Evolutionary conservation across 768 basidiomycete species (phyloP), one percentile per base, ranked within the genome.

Genomic region (Nevesoporus exiguus): DNA sequence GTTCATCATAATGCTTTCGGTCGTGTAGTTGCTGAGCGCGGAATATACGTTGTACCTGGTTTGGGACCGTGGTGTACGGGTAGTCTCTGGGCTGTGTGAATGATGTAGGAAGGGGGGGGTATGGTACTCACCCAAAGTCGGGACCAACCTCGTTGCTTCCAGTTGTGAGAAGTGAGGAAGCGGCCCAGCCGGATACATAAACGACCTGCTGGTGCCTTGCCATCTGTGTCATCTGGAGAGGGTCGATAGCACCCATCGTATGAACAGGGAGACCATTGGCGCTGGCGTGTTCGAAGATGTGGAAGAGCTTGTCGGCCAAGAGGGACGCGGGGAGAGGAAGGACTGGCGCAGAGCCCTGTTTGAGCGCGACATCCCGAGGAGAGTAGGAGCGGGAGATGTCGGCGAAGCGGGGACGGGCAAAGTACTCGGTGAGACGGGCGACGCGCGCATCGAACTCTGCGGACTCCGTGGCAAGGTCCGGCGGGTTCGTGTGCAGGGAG

Each of bases 181-280:
- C 80, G 14, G 90, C 93, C 93, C 93, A 96, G 10, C 95, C 94
- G 47, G 88, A 90, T n/a, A 98, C 76, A 63, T 98, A 98, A 3
- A 93, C 82, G 31, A 88, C 85, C 66, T 97, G 88, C 63, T 91
- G 88, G 63, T 90, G 80, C 49, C 74, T 75, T 8, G 91, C 94
- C 90, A 93, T 92, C 73, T 97, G 93, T 0, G 91, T 93, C 88
- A 94, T 91, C 73, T 92, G 93, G 14, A 94, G 82, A 0, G 93
- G 93, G 67, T 97, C 95, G 57, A 97, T 88, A 5, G 91, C 93
- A 37, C 93, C 93, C 82, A 95, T 86, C 2, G 94, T 96, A 62
- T 92, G 90, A 13, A 96, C 81, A 0, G 93, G 92, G 58, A 76
- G 76, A 29, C 80, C 80, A 36, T 80, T 80, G 34, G 76, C 78